These are phyloP conservation scores for Nidularia sp. DNA, from an alignment of 768 basidiomycete genomes.

Conservation along the genomic window DNA sequence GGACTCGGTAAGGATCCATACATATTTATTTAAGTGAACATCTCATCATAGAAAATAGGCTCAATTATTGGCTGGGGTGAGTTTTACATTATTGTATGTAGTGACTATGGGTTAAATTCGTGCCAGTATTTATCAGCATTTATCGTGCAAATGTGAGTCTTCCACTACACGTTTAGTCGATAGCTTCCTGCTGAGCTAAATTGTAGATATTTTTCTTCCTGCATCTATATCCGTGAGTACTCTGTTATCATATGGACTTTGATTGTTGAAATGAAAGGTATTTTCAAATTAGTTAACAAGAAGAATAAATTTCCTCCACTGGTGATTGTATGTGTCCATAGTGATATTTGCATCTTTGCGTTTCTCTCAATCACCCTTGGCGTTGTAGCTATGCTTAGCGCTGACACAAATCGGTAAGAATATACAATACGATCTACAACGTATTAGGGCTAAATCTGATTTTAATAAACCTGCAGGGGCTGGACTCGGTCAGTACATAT, in stretches of 20 bases:
- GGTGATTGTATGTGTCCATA: background rate
- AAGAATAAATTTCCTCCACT: background rate
- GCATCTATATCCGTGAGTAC: slow-evolving; percentile 5
- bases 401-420: background rate
- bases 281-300: slow-evolving; percentile 8
- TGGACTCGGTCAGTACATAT: background rate
- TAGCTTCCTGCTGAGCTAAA: background rate
- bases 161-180: background rate
- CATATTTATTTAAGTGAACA: background rate
- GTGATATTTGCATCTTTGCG: background rate
- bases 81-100: background rate
- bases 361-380: background rate
- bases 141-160: slow-evolving; percentile 12
- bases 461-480: background rate
- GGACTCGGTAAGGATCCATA: background rate
- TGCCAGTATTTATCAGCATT: slow-evolving; percentile 13
- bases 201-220: slow-evolving; percentile 13
- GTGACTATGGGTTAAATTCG: background rate
- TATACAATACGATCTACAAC: background rate
- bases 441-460: background rate
- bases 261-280: background rate
- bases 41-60: background rate
- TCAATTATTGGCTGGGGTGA: background rate
- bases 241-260: background rate
- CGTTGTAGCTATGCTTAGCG: background rate